Evolutionary conservation across 805 yeast genomes (phyloP).

Genomic region (Candida suzukii): DNA sequence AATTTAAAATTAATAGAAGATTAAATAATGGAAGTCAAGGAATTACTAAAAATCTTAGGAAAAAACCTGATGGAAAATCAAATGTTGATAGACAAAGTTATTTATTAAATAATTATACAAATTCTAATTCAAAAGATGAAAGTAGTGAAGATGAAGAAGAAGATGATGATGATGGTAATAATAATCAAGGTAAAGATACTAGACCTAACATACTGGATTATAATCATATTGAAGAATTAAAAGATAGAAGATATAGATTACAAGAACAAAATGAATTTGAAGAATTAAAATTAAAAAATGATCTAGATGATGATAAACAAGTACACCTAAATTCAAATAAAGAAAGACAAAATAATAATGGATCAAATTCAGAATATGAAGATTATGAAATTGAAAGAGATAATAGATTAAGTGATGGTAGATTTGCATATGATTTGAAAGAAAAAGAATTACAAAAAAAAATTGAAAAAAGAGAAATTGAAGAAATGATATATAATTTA

Average conservation of each 20-base stretch:
- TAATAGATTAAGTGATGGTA: slow-evolving; percentile 17
- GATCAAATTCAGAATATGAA: too few relatives aligned
- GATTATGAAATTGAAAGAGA: slow-evolving; percentile 12
- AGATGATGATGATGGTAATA: neutral
- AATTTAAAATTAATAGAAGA: neutral
- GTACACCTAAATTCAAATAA: too few relatives aligned
- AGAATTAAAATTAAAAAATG: slow-evolving; percentile 11
- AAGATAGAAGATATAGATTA: slow-evolving; percentile 14
- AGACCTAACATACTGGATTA: slow-evolving; percentile 9
- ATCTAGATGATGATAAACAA: slow-evolving; percentile 13
- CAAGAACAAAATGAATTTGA: slow-evolving; percentile 4
- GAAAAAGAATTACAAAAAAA: slow-evolving; percentile 20
- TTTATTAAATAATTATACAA: neutral
- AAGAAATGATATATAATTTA: slow-evolving; percentile 26
- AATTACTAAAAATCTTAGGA: neutral
- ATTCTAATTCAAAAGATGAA: neutral
- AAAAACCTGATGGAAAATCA: neutral
- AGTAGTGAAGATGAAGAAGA: neutral
- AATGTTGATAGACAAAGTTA: neutral
- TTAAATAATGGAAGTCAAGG: neutral
- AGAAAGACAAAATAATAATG: too few relatives aligned
- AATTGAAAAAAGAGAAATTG: slow-evolving; percentile 23
- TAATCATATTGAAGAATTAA: slow-evolving; percentile 11
- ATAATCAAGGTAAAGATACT: neutral
- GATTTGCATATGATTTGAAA: slow-evolving; percentile 21